Percentiles rank a stretch among this genome's conserved stretches.
Evolutionary conservation across 2,329 filamentous ascomycete genomes (phyloP).

Genomic region (Dryadomyces quercus-mongolicae): DNA sequence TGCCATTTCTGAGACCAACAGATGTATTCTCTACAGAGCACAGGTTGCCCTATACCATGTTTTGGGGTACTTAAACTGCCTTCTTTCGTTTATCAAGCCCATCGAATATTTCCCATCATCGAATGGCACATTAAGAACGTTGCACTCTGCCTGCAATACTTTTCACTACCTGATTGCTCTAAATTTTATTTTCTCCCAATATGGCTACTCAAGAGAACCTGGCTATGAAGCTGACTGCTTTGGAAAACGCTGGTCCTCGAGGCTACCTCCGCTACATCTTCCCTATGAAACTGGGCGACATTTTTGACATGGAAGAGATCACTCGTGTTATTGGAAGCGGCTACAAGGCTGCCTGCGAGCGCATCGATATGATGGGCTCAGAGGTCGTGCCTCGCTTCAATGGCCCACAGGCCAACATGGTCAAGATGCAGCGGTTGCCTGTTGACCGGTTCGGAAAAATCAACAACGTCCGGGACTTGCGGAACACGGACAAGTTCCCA

Average conservation of each 20-base stretch:
- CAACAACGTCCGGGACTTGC: not conserved
- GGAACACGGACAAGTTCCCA: not conserved
- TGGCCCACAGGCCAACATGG: not conserved
- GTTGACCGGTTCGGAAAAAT: not conserved
- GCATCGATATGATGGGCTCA: not conserved
- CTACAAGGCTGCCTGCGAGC: not conserved
- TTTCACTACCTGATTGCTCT: too few species aligned
- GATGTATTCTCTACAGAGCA: too few species aligned
- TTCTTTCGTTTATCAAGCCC: too few species aligned
- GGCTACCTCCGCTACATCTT: slow-evolving; percentile 5
- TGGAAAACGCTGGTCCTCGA: slow-evolving; percentile 1
- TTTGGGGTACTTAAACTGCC: too few species aligned
- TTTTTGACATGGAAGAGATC: slow-evolving; percentile 1
- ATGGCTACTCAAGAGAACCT: too few species aligned
- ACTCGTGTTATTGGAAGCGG: not conserved
- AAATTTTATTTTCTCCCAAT: too few species aligned
- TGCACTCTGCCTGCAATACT: too few species aligned
- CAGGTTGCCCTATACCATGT: too few species aligned
- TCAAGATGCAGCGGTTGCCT: not conserved
- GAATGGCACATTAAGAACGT: too few species aligned
- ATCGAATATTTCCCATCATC: too few species aligned
- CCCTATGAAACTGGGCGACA: not conserved
- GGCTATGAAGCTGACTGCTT: not conserved
- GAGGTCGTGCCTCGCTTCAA: not conserved
- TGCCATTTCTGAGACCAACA: too few species aligned